Evolutionary conservation across 495 filamentous ascomycete genomes (phyloP).

Genomic region (Xylaria palmicola): DNA sequence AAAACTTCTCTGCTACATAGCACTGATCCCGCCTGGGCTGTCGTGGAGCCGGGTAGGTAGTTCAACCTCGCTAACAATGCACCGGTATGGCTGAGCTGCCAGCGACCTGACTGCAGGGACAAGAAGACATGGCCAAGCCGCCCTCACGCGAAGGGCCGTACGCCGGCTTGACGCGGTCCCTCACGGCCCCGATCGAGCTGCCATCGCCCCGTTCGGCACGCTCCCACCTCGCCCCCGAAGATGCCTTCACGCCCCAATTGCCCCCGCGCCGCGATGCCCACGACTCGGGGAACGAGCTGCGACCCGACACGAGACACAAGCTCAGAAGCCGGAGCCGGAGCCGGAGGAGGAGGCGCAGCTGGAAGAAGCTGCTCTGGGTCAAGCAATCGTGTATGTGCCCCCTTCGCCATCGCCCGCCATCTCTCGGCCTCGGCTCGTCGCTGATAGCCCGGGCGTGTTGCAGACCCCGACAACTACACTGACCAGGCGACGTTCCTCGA

Average conservation of each 20-base stretch:
- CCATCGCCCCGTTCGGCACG: slow-evolving; percentile 42
- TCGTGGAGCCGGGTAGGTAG: too few species aligned
- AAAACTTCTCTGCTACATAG: too few species aligned
- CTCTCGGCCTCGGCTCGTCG: not conserved
- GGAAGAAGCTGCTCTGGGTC: slow-evolving; percentile 97
- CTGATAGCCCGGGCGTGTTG: not conserved
- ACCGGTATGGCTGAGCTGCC: too few species aligned
- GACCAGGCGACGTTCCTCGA: slow-evolving; percentile 95
- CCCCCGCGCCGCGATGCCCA: slow-evolving; percentile 52
- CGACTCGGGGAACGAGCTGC: slow-evolving; percentile 44
- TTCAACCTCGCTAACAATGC: too few species aligned
- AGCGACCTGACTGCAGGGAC: too few species aligned
- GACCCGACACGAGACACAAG: slow-evolving; percentile 38
- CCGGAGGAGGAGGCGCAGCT: slow-evolving; percentile 65
- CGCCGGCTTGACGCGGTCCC: slow-evolving; percentile 36
- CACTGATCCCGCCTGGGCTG: too few species aligned
- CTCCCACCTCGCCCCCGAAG: slow-evolving; percentile 72
- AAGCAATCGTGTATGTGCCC: slow-evolving; percentile 79
- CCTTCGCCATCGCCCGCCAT: not conserved
- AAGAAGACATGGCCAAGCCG: slow-evolving; percentile 1
- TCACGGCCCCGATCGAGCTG: slow-evolving; percentile 39
- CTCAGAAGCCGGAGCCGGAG: slow-evolving; percentile 52
- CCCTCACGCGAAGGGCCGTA: slow-evolving; percentile 15
- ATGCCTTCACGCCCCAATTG: slow-evolving; percentile 61
- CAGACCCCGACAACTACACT: slow-evolving; percentile 97